These are phyloP conservation scores for Cicer pinnatifidum DNA, from an alignment of 306 rosid genomes.

Conservation along the genomic window DNA sequence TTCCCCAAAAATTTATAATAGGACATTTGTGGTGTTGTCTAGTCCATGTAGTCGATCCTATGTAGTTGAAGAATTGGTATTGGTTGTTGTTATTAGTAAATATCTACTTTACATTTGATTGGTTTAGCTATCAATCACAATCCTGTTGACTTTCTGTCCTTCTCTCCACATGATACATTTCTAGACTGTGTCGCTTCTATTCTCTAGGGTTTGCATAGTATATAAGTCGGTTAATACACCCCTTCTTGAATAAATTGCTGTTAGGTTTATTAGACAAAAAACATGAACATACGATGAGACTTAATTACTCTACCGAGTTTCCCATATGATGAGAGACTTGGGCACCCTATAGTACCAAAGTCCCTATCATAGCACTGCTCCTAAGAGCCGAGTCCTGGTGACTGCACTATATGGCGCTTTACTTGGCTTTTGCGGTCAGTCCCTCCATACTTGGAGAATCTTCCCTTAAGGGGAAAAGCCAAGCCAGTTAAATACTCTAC, in stretches of 20 bases:
- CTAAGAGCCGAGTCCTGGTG: too few species aligned
- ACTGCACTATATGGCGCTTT: too few species aligned
- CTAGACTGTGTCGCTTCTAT: neutral
- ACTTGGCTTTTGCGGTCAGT: too few species aligned
- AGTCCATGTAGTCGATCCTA: neutral
- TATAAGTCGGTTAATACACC: neutral
- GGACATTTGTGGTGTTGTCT: neutral
- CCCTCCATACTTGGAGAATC: too few species aligned
- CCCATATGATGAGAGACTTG: neutral
- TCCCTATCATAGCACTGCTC: too few species aligned
- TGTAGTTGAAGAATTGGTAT: neutral
- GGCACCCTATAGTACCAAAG: neutral
- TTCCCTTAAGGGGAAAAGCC: neutral
- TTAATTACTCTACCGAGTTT: neutral
- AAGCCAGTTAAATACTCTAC: neutral
- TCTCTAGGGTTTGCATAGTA: neutral
- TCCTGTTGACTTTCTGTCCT: neutral
- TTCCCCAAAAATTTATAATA: too few species aligned
- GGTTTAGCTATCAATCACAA: neutral
- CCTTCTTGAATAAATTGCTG: conserved; percentile 3
- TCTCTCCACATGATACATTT: neutral
- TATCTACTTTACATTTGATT: neutral
- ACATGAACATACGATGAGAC: neutral
- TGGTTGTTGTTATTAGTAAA: neutral
- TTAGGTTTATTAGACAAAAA: neutral